phyloP scores from a whole-genome alignment of 1,139 yeast species.

The Hyphopichia wangnamkhiaoensis region DNA sequence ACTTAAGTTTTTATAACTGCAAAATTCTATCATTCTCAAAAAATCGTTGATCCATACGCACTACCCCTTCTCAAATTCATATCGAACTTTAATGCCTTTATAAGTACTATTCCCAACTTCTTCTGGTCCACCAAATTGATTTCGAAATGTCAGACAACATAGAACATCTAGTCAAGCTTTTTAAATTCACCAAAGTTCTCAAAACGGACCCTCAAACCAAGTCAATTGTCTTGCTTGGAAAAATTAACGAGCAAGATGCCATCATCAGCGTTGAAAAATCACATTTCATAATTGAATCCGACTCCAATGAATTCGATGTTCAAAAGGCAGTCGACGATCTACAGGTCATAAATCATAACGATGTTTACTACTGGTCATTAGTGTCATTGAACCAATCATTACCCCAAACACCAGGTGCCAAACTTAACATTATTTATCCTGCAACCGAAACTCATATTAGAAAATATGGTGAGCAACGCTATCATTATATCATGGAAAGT shows the following conservation, averaged over 20 bases:
- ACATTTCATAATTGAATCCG: conserved; percentile 44
- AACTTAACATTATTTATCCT: conserved; percentile 80
- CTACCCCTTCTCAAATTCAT: no score
- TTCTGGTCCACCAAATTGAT: no score
- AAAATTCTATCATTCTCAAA: no score
- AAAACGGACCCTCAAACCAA: conserved; percentile 67
- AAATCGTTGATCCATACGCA: no score
- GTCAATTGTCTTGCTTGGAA: conserved; percentile 63
- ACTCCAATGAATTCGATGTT: conserved; percentile 16
- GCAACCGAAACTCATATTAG: conserved; percentile 84
- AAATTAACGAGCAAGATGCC: conserved; percentile 59
- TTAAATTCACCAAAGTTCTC: conserved; percentile 44
- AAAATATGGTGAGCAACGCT: conserved; percentile 62
- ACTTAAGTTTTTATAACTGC: no score
- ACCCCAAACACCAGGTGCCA: conserved; percentile 57
- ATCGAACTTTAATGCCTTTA: no score
- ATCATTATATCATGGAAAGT: conserved; percentile 72
- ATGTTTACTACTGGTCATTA: conserved; percentile 81
- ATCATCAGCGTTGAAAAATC: conserved; percentile 76
- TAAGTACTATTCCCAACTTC: no score
- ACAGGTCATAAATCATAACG: conserved; percentile 63
- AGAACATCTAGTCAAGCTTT: conserved; percentile 28
- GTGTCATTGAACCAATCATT: conserved; percentile 52
- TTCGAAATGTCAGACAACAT: conserved; percentile 5
- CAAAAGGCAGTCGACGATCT: conserved; percentile 31